These are phyloP conservation scores for Medicago ruthenica DNA, from an alignment of 306 rosid species.

Conservation along the genomic window DNA sequence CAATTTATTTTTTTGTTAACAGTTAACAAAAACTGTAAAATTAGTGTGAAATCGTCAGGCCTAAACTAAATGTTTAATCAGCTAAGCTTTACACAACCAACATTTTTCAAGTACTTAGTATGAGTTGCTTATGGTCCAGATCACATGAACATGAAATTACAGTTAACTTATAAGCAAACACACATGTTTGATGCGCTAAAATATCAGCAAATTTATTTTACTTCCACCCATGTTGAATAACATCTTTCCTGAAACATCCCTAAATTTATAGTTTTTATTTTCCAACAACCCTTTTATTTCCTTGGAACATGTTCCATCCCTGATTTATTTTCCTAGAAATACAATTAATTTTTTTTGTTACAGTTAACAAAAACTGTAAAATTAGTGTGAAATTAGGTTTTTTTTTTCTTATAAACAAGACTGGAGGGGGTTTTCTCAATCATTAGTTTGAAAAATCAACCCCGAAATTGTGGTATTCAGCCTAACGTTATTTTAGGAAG, in stretches of 20 bases:
- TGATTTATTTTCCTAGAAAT: too few relatives aligned
- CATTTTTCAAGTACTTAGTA: too few relatives aligned
- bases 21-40: not conserved
- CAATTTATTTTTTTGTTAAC: too few relatives aligned
- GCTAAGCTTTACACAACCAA: too few relatives aligned
- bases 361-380: not conserved
- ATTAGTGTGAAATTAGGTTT: not conserved
- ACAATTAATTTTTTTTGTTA: too few relatives aligned
- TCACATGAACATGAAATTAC: not conserved
- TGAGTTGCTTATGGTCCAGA: too few relatives aligned
- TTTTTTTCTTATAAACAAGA: not conserved
- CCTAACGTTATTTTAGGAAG: constrained; percentile 14
- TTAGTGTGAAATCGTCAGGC: too few relatives aligned
- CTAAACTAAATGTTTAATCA: too few relatives aligned
- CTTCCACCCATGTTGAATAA: not conserved
- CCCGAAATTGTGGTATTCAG: too few relatives aligned
- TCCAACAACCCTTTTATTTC: not conserved
- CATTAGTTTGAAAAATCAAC: too few relatives aligned
- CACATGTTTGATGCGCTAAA: not conserved
- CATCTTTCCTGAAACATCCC: not conserved
- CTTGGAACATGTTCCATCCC: not conserved
- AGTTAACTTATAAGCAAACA: not conserved
- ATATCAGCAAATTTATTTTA: not conserved
- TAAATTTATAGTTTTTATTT: not conserved
- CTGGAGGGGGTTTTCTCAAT: too few relatives aligned